Percentiles rank a stretch among this genome's conserved stretches.
These are phyloP conservation scores for Aspergillus bertholletiae DNA, from an alignment of 495 filamentous ascomycete species.

Conservation along the genomic window DNA sequence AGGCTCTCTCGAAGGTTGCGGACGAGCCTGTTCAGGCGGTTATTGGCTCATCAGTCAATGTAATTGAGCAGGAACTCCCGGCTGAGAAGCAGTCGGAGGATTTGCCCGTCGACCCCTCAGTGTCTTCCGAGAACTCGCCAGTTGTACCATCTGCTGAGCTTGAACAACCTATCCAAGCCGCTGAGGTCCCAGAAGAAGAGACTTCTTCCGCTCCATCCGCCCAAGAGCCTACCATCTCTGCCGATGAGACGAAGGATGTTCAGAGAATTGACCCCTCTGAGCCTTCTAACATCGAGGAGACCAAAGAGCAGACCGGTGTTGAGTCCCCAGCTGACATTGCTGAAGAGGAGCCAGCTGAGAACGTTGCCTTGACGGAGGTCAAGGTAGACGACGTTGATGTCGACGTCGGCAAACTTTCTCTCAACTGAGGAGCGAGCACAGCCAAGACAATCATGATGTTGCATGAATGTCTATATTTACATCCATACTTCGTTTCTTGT, in stretches of 20 bases:
- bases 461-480: neutral
- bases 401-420: slow-evolving; percentile 27
- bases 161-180: slow-evolving; percentile 1
- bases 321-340: neutral
- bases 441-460: neutral
- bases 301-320: neutral
- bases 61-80: neutral
- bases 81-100: slow-evolving; percentile 3
- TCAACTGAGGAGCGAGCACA: slow-evolving; percentile 17
- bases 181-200: slow-evolving; percentile 5
- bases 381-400: slow-evolving; percentile 23
- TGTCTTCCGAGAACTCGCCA: slow-evolving; percentile 1
- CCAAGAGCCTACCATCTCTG: neutral
- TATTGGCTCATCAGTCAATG: neutral
- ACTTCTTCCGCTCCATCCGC: neutral
- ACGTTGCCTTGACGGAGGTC: neutral
- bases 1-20: slow-evolving; percentile 5
- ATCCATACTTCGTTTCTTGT: slow-evolving; percentile 13
- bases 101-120: neutral
- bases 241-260: neutral
- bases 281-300: neutral
- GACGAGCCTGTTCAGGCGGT: neutral
- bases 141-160: neutral
- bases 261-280: neutral
- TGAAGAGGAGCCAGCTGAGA: slow-evolving; percentile 1